Conservation (phyloP, 805 yeast species). For the Suhomyces canberraensis region DNA sequence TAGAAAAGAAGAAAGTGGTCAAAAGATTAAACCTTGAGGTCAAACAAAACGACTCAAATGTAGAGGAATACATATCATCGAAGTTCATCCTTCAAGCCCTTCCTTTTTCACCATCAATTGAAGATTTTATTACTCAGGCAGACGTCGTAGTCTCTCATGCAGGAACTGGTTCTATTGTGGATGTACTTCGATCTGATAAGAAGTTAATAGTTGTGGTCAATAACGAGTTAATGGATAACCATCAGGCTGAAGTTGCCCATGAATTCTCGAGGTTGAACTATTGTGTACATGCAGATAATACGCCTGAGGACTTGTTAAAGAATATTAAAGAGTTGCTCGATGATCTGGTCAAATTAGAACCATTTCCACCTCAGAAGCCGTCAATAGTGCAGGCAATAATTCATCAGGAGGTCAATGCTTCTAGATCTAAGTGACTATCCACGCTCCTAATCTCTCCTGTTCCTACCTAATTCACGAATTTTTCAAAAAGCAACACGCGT, state of each 20-base stretch:
- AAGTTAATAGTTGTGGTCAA: conserved; percentile 71
- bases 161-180: conserved; percentile 87
- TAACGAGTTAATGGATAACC: conserved; percentile 76
- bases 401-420: conserved; percentile 2
- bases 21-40: conserved; percentile 8
- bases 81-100: conserved; percentile 15
- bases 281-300: conserved; percentile 2
- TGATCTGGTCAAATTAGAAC: not conserved
- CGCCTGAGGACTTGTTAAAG: not conserved
- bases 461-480: too few species aligned
- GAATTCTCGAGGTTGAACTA: conserved; percentile 10
- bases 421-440: too few species aligned
- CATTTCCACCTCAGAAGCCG: conserved; percentile 4
- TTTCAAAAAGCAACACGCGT: too few species aligned
- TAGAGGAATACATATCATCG: not conserved
- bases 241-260: conserved; percentile 72
- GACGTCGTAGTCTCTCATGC: conserved; percentile 84
- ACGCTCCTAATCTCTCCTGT: too few species aligned
- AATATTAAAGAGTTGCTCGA: conserved; percentile 1
- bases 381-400: conserved; percentile 5
- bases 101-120: conserved; percentile 26
- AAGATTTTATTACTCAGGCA: conserved; percentile 38
- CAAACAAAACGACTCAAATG: not conserved
- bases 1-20: conserved; percentile 12
- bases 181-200: conserved; percentile 55